Percentiles rank a stretch among this genome's conserved stretches.
phyloP scores from a whole-genome alignment of 192 early-diverging fungal genomes.

The Linnemannia zychae region DNA sequence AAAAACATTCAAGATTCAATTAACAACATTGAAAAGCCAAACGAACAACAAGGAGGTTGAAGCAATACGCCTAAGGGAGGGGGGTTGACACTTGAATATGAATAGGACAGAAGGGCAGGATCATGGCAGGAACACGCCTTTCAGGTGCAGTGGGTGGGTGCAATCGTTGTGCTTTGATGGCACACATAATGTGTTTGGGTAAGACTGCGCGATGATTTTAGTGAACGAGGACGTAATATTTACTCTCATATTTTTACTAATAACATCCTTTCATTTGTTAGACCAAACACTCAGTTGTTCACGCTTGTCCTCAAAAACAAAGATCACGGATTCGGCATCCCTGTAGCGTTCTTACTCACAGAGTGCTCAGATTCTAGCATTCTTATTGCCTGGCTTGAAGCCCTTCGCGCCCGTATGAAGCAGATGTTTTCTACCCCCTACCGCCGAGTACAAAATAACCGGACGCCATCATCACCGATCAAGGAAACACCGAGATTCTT shows the following conservation, averaged over 20 bases:
- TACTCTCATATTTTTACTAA: too few relatives aligned
- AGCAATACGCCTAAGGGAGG: too few relatives aligned
- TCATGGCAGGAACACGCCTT: not conserved
- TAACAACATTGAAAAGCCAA: too few relatives aligned
- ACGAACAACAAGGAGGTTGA: too few relatives aligned
- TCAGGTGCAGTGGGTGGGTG: too few relatives aligned
- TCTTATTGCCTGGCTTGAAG: not conserved
- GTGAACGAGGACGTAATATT: too few relatives aligned
- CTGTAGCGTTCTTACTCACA: conserved; percentile 17
- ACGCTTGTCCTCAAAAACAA: conserved; percentile 17
- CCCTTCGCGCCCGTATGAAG: not conserved
- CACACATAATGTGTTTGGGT: conserved; percentile 24
- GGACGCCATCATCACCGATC: conserved; percentile 11
- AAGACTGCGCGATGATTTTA: not conserved
- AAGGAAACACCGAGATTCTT: conserved; percentile 15
- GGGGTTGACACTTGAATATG: too few relatives aligned
- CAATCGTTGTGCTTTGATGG: conserved; percentile 26
- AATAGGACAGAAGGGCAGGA: too few relatives aligned
- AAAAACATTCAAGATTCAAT: too few relatives aligned
- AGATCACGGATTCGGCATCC: conserved; percentile 1
- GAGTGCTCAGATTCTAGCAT: not conserved
- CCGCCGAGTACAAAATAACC: not conserved
- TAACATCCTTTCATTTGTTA: not conserved
- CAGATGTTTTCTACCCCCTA: not conserved
- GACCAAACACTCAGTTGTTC: not conserved